phyloP scores from a whole-genome alignment of 768 basidiomycete genomes.

The Boletus subparvulus region DNA sequence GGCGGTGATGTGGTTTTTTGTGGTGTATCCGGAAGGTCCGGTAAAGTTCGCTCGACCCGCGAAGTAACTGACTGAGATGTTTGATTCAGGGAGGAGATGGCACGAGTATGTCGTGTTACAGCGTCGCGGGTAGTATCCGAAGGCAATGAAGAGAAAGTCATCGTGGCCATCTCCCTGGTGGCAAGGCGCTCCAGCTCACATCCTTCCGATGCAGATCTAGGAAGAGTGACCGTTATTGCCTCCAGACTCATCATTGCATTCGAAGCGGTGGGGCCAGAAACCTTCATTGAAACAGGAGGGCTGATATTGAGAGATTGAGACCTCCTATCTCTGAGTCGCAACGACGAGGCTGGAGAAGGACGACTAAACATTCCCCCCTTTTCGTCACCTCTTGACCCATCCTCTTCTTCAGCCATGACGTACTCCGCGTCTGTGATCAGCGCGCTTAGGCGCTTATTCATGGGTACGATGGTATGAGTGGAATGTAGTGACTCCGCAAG shows the following conservation, averaged over 20 bases:
- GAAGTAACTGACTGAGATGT: constrained; percentile 31
- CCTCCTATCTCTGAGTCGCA: constrained; percentile 53
- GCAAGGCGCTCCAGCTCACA: constrained; percentile 44
- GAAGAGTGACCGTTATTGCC: constrained; percentile 27
- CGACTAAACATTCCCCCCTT: constrained; percentile 19
- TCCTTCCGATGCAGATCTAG: constrained; percentile 27
- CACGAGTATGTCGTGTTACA: constrained; percentile 25
- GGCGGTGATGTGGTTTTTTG: constrained; percentile 8
- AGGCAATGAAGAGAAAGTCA: constrained; percentile 38
- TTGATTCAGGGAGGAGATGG: constrained; percentile 15
- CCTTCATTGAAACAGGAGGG: constrained; percentile 31
- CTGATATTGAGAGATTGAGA: constrained; percentile 64
- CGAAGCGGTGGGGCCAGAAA: constrained; percentile 23
- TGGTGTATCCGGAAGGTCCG: constrained; percentile 28
- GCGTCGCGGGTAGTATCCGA: constrained; percentile 24
- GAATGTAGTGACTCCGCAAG: constrained; percentile 77
- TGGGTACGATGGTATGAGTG: constrained; percentile 66
- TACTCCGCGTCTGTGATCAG: constrained; percentile 68
- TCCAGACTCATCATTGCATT: constrained; percentile 34
- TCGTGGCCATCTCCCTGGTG: constrained; percentile 41
- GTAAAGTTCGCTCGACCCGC: constrained; percentile 29
- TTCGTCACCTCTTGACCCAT: constrained; percentile 26
- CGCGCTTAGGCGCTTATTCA: constrained; percentile 65
- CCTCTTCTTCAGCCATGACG: constrained; percentile 62
- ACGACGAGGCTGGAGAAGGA: constrained; percentile 44